Conservation (phyloP, 805 yeast species). For the Sporopachydermia quercuum region DNA sequence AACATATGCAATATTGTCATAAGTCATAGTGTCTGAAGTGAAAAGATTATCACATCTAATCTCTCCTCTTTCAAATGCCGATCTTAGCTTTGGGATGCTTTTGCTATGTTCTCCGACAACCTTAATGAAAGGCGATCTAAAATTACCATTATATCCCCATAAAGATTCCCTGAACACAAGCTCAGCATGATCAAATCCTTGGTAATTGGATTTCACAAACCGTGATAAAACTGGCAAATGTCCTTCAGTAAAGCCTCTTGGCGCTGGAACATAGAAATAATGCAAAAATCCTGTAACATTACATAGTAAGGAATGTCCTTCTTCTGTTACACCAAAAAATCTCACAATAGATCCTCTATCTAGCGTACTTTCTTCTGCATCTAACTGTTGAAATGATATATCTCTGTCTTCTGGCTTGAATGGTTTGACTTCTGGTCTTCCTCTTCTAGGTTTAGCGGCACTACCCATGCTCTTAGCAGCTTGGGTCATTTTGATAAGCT, state of each 20-base stretch:
- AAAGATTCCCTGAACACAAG: conserved; percentile 65
- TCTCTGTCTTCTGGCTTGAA: conserved; percentile 36
- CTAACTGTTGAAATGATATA: conserved; percentile 75
- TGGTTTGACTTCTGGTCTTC: conserved; percentile 39
- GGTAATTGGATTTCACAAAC: conserved; percentile 32
- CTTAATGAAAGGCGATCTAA: conserved; percentile 66
- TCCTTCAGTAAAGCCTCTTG: conserved; percentile 49
- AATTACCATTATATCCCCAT: conserved; percentile 84
- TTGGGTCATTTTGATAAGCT: conserved; percentile 29
- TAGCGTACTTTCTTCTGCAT: conserved; percentile 70
- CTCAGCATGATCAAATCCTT: conserved; percentile 51
- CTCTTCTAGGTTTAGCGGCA: conserved; percentile 24
- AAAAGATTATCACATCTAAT: conserved; percentile 50
- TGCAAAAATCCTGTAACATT: conserved; percentile 81
- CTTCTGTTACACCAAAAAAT: conserved; percentile 83
- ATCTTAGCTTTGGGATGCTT: conserved; percentile 51
- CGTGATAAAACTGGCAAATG: conserved; percentile 33
- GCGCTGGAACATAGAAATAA: conserved; percentile 85
- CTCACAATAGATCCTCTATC: conserved; percentile 45
- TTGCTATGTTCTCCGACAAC: conserved; percentile 52
- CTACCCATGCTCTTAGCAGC: conserved; percentile 16
- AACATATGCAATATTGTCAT: conserved; percentile 79
- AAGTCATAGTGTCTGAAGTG: conserved; percentile 47
- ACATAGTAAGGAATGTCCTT: conserved; percentile 81
- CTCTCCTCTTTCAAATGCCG: conserved; percentile 76